Conservation (phyloP, 116 monocot genomes). For the Papilionanthe hybrid region DNA sequence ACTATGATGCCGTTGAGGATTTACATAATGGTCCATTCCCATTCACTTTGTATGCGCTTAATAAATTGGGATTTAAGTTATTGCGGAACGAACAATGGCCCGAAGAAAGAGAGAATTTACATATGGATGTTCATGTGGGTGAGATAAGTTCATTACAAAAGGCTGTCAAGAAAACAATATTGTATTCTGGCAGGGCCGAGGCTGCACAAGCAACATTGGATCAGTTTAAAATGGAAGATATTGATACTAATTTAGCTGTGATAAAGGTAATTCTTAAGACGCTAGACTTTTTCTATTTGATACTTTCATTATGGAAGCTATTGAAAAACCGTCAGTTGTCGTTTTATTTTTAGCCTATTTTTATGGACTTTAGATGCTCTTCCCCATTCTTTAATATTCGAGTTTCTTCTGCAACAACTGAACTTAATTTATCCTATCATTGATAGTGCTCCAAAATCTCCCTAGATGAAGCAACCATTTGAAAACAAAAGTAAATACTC, state of each 20-base stretch:
- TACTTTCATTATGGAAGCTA: neutral
- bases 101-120: slow-evolving; percentile 26
- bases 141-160: slow-evolving; percentile 48
- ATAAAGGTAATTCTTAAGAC: slow-evolving; percentile 49
- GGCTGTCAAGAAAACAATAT: slow-evolving; percentile 65
- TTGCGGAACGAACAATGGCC: slow-evolving; percentile 24
- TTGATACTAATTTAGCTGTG: slow-evolving; percentile 86
- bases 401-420: neutral
- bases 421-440: neutral
- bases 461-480: neutral
- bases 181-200: slow-evolving; percentile 59
- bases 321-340: neutral
- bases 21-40: slow-evolving; percentile 30
- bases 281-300: neutral
- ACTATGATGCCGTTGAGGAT: slow-evolving; percentile 9
- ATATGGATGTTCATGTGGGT: slow-evolving; percentile 45
- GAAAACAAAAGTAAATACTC: neutral
- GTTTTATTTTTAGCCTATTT: too few relatives aligned
- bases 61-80: slow-evolving; percentile 47
- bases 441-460: neutral
- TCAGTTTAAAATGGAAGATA: slow-evolving; percentile 89
- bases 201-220: slow-evolving; percentile 80
- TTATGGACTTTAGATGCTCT: neutral
- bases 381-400: neutral
- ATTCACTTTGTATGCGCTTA: slow-evolving; percentile 47